Conservation (phyloP, 495 filamentous ascomycete genomes). For the Filosporella fistucella region DNA sequence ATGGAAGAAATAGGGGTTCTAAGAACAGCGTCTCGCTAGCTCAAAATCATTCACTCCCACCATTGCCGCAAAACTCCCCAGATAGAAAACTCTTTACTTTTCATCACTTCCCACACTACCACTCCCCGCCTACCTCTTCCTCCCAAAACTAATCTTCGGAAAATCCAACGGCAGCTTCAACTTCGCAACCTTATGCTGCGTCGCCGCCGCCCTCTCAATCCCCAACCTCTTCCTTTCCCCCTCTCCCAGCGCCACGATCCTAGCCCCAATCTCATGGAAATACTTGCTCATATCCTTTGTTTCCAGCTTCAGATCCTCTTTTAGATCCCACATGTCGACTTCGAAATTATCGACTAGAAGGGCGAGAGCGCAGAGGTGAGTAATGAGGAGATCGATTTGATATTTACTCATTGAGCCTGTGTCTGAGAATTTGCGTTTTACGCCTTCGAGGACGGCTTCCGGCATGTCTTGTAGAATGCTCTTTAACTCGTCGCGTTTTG, state of each 20-base stretch:
- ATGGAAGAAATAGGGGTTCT: too few species aligned
- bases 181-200: conserved; percentile 57
- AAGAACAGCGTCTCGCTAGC: too few species aligned
- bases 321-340: conserved; percentile 70
- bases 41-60: too few species aligned
- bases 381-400: conserved; percentile 60
- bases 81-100: not conserved
- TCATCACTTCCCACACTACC: not conserved
- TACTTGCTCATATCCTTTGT: conserved; percentile 58
- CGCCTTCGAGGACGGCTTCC: conserved; percentile 60
- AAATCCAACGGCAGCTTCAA: conserved; percentile 79
- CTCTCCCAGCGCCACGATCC: conserved; percentile 42
- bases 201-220: conserved; percentile 56
- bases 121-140: conserved; percentile 7
- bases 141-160: conserved; percentile 45
- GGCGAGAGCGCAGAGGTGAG: conserved; percentile 62
- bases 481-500: conserved; percentile 42
- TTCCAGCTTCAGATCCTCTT: conserved; percentile 75
- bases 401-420: conserved; percentile 53
- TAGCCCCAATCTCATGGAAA: conserved; percentile 81
- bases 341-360: conserved; percentile 72
- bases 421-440: conserved; percentile 67
- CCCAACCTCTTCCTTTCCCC: conserved; percentile 39
- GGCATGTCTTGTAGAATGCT: conserved; percentile 44
- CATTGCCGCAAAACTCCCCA: too few species aligned